Evolutionary conservation across 106 monocot species (phyloP).

Genomic region (Agapanthus africanus): DNA sequence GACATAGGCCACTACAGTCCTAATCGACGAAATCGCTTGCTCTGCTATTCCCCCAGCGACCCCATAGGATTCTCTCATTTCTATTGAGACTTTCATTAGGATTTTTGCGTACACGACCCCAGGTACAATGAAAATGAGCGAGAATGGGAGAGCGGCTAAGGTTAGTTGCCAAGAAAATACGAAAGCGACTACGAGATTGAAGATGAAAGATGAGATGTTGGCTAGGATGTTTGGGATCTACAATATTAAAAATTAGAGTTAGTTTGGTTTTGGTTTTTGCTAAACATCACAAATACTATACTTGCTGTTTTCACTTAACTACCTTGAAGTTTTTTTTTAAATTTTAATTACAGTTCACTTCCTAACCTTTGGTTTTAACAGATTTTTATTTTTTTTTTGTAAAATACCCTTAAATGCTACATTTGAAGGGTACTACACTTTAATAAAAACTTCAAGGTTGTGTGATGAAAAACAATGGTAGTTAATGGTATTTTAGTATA

Average conservation of each 20-base stretch:
- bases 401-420: too few species aligned
- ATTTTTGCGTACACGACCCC: slow-evolving; percentile 66
- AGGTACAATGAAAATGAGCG: slow-evolving; percentile 58
- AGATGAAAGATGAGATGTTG: not conserved
- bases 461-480: too few species aligned
- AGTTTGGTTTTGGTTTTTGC: too few species aligned
- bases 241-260: not conserved
- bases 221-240: slow-evolving; percentile 8
- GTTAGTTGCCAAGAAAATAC: slow-evolving; percentile 68
- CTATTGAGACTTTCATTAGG: slow-evolving; percentile 47
- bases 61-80: slow-evolving; percentile 23
- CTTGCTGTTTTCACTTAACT: too few species aligned
- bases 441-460: too few species aligned
- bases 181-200: slow-evolving; percentile 23
- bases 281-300: too few species aligned
- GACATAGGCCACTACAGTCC: slow-evolving; percentile 61
- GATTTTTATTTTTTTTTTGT: too few species aligned
- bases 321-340: too few species aligned
- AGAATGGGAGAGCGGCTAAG: slow-evolving; percentile 46
- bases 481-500: too few species aligned
- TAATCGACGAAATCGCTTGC: slow-evolving; percentile 64
- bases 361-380: too few species aligned
- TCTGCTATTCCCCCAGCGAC: slow-evolving; percentile 45
- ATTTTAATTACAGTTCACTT: too few species aligned
- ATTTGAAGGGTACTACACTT: too few species aligned